These are phyloP conservation scores for Epichloe bromicola DNA, from an alignment of 2,329 filamentous ascomycete species.

Conservation along the genomic window DNA sequence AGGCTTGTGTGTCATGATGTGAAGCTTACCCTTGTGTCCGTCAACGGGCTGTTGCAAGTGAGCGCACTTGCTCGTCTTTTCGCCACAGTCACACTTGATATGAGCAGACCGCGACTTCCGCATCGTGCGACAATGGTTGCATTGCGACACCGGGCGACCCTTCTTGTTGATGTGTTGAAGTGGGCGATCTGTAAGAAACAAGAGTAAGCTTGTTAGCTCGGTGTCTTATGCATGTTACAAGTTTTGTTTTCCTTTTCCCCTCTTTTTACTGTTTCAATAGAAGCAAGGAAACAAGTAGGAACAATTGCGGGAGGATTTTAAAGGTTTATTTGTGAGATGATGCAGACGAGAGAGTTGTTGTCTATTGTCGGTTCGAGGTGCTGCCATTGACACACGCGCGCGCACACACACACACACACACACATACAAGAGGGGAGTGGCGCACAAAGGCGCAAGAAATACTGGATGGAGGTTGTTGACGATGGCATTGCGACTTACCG, in stretches of 20 bases:
- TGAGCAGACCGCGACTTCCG: conserved; percentile 93
- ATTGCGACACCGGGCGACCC: conserved; percentile 94
- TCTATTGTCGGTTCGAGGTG: background rate
- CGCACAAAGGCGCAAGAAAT: background rate
- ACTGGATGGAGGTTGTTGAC: background rate
- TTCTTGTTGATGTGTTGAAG: conserved; percentile 95
- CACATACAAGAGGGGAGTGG: background rate
- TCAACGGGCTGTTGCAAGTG: conserved; percentile 45
- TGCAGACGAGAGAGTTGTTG: background rate
- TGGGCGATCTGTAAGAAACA: conserved; percentile 55
- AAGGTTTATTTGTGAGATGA: background rate
- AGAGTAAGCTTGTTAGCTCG: background rate
- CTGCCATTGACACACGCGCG: background rate
- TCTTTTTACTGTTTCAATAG: no score
- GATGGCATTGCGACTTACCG: conserved; percentile 47
- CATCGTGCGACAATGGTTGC: conserved; percentile 87
- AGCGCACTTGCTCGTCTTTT: conserved; percentile 66
- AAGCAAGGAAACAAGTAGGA: background rate
- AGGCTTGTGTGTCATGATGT: background rate
- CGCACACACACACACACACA: background rate
- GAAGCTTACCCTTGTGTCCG: conserved; percentile 43
- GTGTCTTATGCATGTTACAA: background rate
- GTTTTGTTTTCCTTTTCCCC: no score
- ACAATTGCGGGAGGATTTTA: background rate
- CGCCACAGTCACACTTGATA: conserved; percentile 92